Base-by-base conservation (phyloP, 495 filamentous ascomycete species). In the Aspergillus panamensis region DNA sequence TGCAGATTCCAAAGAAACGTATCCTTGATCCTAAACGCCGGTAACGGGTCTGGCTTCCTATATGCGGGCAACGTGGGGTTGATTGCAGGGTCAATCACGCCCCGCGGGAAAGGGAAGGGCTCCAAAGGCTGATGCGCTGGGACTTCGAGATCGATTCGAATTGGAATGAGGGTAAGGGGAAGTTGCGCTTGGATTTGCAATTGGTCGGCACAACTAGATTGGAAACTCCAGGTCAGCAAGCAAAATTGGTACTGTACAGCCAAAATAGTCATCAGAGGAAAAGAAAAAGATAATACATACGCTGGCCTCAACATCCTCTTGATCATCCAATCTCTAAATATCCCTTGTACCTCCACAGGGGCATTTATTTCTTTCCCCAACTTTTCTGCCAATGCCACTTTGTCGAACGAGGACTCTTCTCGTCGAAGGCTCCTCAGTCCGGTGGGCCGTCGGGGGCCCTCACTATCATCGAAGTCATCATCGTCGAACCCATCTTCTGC, bases 1-100 rank as follows among this genome's bases (percentile, higher is more conserved):
- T 97, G 92, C 9, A 99, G 79, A 67, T 99, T 99, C 94, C 94
- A 99, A 21, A 97, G 72, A 66, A 99, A 97, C 25, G 86, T 88
- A 62, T 99, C 94, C 70, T 96, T 91, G 33, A 99, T 79, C 47
- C 93, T 81, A 69, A 87, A 96, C 3, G 88, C 84, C 14, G 92
- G 87, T 20, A 91, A 87, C 48, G 82, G 74, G 40, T 97, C 92
- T 30, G 86, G 88, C 21, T 78, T 75, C 63, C 83, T 84, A 73
- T 93, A 96, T n/a, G 85, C 83, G 6, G 89, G 85, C 55, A 89
- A 72, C 14, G 81, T 77, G 51, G 84, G 78, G 62, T 86, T 85
- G 57, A 89, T 81, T 30, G 71, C 73, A 40, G 83, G 81, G 63
- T 88, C 84, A 60, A 79, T 78, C 10, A 81, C 72, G 49, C 82